Base-by-base conservation (phyloP, 768 basidiomycete species). In the Tulasnella sp. region DNA sequence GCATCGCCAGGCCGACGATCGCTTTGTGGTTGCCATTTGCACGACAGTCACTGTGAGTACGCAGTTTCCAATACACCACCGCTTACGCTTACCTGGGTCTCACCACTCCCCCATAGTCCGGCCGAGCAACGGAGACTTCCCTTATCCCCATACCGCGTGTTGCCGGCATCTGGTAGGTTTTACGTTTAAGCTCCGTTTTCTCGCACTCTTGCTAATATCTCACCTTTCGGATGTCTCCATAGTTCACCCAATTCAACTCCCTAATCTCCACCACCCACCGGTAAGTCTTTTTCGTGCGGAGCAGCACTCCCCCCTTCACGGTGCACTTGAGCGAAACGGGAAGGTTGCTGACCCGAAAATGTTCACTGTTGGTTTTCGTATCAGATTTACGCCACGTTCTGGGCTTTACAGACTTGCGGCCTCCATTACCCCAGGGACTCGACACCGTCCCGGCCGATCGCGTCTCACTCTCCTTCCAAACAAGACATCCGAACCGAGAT, bases 301-400 rank as follows among this genome's bases (percentile, higher is more conserved):
- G 32, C 22, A 8, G 63, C 36, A 65, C 64, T 40, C 42, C 12
- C 12, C 12, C 42, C n/a, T 44, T n/a, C 42, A 44, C 35, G 34
- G 34, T 65, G 35, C 64, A 65, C 64, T 65, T 36, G 7, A 34
- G 36, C 52, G 26, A 59, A 59, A 59, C 22, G 22, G 26, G 52
- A 7, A 59, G 52, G 19, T n/a, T 59, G 5, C 52, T 59, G 52
- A 59, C 52, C 52, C 52, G 32, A 59, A 22, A 59, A 59, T 22
- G 22, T 29, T 59, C 32, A 59, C 32, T 59, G n/a, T 59, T 62
- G 7, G 7, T 19, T 62, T 66, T 66, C 64, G 64, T 37, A 66
- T 66, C 64, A 66, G 36, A 66, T 41, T 66, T 41, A 70, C 69
- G 47, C 69, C 69, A 70, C 69, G 44, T 44, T 70, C 69, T 70